phyloP scores from a whole-genome alignment of 768 basidiomycete genomes.

The Lactifluus subvellereus region DNA sequence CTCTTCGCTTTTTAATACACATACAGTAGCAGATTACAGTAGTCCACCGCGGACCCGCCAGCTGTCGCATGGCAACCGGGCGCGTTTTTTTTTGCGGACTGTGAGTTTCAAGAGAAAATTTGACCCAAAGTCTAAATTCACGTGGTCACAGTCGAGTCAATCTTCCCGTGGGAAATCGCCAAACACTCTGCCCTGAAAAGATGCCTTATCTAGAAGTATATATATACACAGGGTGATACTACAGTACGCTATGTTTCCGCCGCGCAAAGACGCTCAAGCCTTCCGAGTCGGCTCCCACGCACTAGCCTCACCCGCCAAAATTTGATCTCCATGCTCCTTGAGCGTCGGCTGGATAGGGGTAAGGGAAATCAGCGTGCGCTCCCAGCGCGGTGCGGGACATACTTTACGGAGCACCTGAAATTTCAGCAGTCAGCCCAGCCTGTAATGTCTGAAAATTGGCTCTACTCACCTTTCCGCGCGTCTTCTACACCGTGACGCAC shows the following conservation, averaged over 20 bases:
- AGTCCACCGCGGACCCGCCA: not conserved
- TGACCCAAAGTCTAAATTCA: not conserved
- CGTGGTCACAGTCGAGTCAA: not conserved
- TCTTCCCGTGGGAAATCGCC: not conserved
- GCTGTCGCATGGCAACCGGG: not conserved
- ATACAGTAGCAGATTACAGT: not conserved
- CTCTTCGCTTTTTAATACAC: not conserved
- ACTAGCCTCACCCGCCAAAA: conserved; percentile 43
- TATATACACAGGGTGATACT: not conserved
- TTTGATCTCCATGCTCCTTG: conserved; percentile 49
- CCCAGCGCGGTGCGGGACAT: not conserved
- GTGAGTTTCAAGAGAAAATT: not conserved
- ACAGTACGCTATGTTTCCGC: not conserved
- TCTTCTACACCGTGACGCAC: conserved; percentile 3
- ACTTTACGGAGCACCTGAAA: conserved; percentile 19
- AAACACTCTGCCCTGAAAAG: too few species aligned
- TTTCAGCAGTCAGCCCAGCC: not conserved
- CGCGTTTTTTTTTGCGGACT: not conserved
- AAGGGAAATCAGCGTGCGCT: not conserved
- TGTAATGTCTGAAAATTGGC: too few species aligned
- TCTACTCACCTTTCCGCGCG: conserved; percentile 18
- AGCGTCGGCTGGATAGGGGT: conserved; percentile 31
- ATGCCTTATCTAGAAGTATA: too few species aligned
- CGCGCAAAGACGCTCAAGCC: not conserved
- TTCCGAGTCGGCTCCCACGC: conserved; percentile 18